Evolutionary conservation across 306 rosid genomes (phyloP).

Genomic region (Mucuna pruriens): DNA sequence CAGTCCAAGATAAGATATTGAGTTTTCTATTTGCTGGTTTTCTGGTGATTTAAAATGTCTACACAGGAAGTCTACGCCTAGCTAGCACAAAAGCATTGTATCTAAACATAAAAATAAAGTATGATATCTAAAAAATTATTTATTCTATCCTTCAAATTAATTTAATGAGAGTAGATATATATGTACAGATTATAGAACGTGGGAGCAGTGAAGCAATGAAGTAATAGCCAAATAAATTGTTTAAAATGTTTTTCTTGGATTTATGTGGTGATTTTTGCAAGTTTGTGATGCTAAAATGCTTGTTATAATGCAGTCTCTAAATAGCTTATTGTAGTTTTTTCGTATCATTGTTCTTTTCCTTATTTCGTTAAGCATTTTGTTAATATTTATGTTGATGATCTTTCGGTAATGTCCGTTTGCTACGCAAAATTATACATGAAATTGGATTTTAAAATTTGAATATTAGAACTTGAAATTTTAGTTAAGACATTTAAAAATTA

Average conservation of each 20-base stretch:
- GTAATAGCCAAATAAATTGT: not conserved
- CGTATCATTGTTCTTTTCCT: too few relatives aligned
- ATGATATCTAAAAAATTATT: not conserved
- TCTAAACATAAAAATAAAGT: not conserved
- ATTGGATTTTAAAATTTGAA: too few relatives aligned
- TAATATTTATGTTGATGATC: too few relatives aligned
- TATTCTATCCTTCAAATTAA: not conserved
- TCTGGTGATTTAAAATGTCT: conserved; percentile 13
- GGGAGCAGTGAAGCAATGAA: not conserved
- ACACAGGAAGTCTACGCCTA: not conserved
- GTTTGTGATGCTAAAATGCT: not conserved
- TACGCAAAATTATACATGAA: too few relatives aligned
- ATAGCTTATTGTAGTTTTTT: not conserved
- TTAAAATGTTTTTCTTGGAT: not conserved
- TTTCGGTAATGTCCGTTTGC: too few relatives aligned
- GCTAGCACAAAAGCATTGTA: not conserved
- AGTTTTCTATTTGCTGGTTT: not conserved
- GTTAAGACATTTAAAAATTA: too few relatives aligned
- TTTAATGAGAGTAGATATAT: not conserved
- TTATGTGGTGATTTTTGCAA: not conserved
- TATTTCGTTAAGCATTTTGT: too few relatives aligned
- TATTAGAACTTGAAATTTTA: too few relatives aligned
- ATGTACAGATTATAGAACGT: not conserved
- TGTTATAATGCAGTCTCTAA: not conserved
- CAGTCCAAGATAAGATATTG: not conserved